Evolutionary conservation across 2,329 filamentous ascomycete species (phyloP).

Genomic region (Aureobasidium zeae): DNA sequence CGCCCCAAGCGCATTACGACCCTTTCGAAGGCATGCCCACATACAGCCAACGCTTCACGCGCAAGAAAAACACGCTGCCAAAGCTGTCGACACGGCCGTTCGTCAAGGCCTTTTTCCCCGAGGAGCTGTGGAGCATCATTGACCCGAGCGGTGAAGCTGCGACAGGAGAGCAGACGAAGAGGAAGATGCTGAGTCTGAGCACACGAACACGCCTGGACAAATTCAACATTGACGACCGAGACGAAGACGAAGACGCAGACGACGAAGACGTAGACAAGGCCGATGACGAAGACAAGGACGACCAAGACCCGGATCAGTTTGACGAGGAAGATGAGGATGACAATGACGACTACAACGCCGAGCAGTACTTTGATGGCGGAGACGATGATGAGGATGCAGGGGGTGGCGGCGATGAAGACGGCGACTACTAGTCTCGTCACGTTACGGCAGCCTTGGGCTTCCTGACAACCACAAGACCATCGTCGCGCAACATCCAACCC

Average conservation of each 20-base stretch:
- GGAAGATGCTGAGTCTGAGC: neutral
- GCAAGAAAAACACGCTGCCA: constrained; percentile 47
- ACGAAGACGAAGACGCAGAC: constrained; percentile 32
- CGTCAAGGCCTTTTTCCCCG: constrained; percentile 49
- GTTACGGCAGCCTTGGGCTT: constrained; percentile 2
- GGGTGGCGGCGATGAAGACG: constrained; percentile 38
- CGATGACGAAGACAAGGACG: constrained; percentile 47
- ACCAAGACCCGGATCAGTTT: constrained; percentile 52
- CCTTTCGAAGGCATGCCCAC: constrained; percentile 54
- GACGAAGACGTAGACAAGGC: constrained; percentile 34
- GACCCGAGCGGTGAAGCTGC: constrained; percentile 26
- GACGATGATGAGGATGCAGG: constrained; percentile 48
- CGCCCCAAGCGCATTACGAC: constrained; percentile 41
- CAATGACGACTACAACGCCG: constrained; percentile 54
- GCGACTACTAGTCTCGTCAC: constrained; percentile 5
- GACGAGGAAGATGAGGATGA: constrained; percentile 47
- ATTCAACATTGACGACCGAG: constrained; percentile 27
- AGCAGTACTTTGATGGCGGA: constrained; percentile 55
- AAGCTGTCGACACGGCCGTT: constrained; percentile 46
- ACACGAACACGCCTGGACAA: constrained; percentile 14
- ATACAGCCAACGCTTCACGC: constrained; percentile 47
- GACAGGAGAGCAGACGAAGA: constrained; percentile 20
- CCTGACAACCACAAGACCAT: constrained; percentile 29
- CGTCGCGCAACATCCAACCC: constrained; percentile 68
- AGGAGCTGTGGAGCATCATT: constrained; percentile 48